These are phyloP conservation scores for Paradendryphiella salina DNA, from an alignment of 2,329 filamentous ascomycete species.

Conservation along the genomic window DNA sequence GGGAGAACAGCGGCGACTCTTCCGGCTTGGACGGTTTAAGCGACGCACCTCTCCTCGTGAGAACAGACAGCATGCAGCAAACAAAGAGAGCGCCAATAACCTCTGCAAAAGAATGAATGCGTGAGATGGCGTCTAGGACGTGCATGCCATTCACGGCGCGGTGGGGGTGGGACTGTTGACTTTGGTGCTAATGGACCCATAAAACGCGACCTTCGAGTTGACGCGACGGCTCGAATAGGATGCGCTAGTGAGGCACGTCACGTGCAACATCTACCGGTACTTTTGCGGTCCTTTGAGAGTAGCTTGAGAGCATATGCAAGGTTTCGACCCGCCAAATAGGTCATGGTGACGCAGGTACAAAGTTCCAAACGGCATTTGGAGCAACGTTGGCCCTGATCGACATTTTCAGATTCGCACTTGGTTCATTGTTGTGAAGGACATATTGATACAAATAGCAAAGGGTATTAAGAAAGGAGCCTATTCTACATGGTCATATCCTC, in stretches of 20 bases:
- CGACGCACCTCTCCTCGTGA: constrained; percentile 38
- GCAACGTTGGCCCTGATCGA: not conserved
- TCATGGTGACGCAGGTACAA: constrained; percentile 6
- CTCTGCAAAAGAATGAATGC: constrained; percentile 29
- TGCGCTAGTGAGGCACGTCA: constrained; percentile 8
- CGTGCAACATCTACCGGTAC: constrained; percentile 7
- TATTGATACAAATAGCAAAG: not conserved
- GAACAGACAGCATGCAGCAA: constrained; percentile 47
- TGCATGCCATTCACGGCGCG: constrained; percentile 24
- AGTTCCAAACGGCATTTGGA: not conserved
- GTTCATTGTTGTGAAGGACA: not conserved
- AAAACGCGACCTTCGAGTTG: constrained; percentile 11
- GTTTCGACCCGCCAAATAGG: not conserved
- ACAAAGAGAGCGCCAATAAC: constrained; percentile 25
- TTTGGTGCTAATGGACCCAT: constrained; percentile 17
- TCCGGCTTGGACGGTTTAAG: constrained; percentile 36
- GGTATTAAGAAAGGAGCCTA: not conserved
- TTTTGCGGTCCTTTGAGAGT: constrained; percentile 3
- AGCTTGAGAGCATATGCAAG: constrained; percentile 8
- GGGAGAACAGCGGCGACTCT: constrained; percentile 24
- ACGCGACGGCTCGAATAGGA: constrained; percentile 23
- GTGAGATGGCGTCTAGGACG: constrained; percentile 25
- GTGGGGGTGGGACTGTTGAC: constrained; percentile 20
- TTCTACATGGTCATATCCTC: not conserved
- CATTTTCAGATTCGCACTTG: not conserved